phyloP scores from a whole-genome alignment of 108 stramenopile species.

The Cyclotella distinguenda region DNA sequence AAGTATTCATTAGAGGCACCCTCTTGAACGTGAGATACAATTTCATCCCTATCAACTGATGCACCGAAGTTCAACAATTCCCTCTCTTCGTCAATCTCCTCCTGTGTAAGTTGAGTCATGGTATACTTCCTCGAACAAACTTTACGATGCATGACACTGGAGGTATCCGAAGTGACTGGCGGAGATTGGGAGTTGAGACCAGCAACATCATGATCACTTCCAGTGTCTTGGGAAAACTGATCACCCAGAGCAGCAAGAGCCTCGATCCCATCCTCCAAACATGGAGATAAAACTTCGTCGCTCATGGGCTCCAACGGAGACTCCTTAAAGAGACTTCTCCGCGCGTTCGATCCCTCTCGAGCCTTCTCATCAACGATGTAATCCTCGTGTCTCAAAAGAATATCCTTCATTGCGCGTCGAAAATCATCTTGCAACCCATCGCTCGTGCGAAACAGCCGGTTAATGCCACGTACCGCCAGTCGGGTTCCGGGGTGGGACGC shows the following conservation, averaged over 20 bases:
- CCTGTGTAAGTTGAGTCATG: conserved; percentile 33
- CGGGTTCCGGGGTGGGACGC: conserved; percentile 63
- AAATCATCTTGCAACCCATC: conserved; percentile 70
- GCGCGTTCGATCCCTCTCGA: neutral
- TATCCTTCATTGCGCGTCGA: conserved; percentile 64
- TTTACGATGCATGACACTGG: conserved; percentile 7
- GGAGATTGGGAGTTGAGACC: conserved; percentile 6
- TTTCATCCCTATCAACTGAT: conserved; percentile 61
- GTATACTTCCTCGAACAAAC: conserved; percentile 18
- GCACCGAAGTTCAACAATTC: conserved; percentile 50
- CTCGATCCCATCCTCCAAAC: conserved; percentile 53
- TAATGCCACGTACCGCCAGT: conserved; percentile 66
- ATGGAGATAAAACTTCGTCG: conserved; percentile 7
- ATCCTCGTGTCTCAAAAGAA: conserved; percentile 38
- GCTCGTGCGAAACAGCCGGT: conserved; percentile 58
- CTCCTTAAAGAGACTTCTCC: too few species aligned
- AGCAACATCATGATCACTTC: conserved; percentile 5
- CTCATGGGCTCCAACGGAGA: neutral
- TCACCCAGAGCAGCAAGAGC: conserved; percentile 55
- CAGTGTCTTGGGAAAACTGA: conserved; percentile 43
- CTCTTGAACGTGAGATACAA: conserved; percentile 27
- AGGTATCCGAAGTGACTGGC: neutral
- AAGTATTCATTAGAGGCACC: conserved; percentile 50
- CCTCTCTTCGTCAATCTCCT: conserved; percentile 48
- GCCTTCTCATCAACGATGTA: conserved; percentile 34